Base-by-base conservation (phyloP, 768 basidiomycete species). In the Butyriboletus loyo region DNA sequence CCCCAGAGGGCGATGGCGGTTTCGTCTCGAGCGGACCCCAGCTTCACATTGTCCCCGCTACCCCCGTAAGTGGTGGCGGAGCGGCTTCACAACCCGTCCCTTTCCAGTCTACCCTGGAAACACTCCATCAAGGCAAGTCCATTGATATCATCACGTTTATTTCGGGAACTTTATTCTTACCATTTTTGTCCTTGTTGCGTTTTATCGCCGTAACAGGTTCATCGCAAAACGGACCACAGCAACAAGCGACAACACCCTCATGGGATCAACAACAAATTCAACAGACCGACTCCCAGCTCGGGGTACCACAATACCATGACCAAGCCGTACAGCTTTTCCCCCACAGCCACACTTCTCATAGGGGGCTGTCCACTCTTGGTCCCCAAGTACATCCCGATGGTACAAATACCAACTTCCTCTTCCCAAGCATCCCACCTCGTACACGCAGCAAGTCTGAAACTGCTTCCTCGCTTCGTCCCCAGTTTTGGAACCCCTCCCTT, bases 11-110 rank as follows among this genome's bases (percentile, higher is more conserved):
- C 37, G 77, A 78, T 49, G 80, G 78, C 34, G 72, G 73, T 27
- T 68, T 71, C 49, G 69, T 74, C 45, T 65, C 71, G 9, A 70
- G 72, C 17, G 83, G 85, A 0, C 88, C 86, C 1, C 79, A 79
- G 46, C 77, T 92, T 54, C 82, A 89, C 63, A 85, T 92, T 55
- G 88, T 91, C 7, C 90, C 90, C 37, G 87, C 89, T 21, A 92
- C 90, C 4, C 90, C 90, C 8, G 77, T 92, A 50, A 81, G 79
- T 54, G 85, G 83, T 39, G 84, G 81, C 21, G 83, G 73, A 32
- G 76, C 72, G 25, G 72, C 72, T 34, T 69, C 72, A 10, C 75
- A 77, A 53, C 65, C 73, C 35, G 77, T 72, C 34, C 76, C 79
- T 36, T 86, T 84, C 74, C 78, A 79, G 58, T 71, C 74, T 32